A percentile compares a stretch with the other conserved stretches of the same genome.
Evolutionary conservation across 371 early-diverging fungal species (phyloP).

Genomic region (Nematocida ironsii): DNA sequence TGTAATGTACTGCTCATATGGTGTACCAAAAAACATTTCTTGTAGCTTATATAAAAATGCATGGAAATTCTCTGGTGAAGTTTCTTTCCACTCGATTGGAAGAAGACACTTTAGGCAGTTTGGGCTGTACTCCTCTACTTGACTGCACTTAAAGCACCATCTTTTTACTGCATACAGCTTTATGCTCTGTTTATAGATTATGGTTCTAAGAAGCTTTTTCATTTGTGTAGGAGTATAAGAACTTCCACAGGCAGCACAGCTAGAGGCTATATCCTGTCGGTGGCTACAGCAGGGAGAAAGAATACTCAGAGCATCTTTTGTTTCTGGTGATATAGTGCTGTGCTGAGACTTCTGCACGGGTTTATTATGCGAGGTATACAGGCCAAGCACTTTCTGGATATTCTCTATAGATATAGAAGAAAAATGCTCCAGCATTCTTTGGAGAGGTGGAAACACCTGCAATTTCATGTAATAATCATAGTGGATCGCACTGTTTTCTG

Average conservation of each 20-base stretch:
- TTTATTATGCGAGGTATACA: constrained; percentile 7
- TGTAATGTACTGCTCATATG: neutral
- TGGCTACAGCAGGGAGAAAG: constrained; percentile 65
- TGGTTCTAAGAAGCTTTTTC: constrained; percentile 36
- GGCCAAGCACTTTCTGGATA: constrained; percentile 38
- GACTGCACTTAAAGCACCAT: constrained; percentile 34
- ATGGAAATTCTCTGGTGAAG: constrained; percentile 19
- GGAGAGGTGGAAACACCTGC: constrained; percentile 87
- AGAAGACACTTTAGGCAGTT: constrained; percentile 9
- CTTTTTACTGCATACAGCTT: constrained; percentile 1
- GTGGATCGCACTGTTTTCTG: constrained; percentile 75
- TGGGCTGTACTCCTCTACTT: constrained; percentile 30
- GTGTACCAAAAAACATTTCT: constrained; percentile 16
- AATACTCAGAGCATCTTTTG: constrained; percentile 43
- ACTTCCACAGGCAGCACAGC: constrained; percentile 61
- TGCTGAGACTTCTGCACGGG: constrained; percentile 33
- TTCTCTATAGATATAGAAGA: constrained; percentile 25
- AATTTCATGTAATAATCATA: constrained; percentile 88
- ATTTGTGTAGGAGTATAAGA: constrained; percentile 50
- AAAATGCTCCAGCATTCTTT: constrained; percentile 44
- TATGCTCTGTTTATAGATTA: constrained; percentile 50
- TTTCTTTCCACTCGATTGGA: constrained; percentile 11
- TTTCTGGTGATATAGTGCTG: constrained; percentile 57
- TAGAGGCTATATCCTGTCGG: constrained; percentile 36
- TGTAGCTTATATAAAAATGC: constrained; percentile 7